These are phyloP conservation scores for Gynandropsis gynandra DNA, from an alignment of 345 rosid species.

Conservation along the genomic window DNA sequence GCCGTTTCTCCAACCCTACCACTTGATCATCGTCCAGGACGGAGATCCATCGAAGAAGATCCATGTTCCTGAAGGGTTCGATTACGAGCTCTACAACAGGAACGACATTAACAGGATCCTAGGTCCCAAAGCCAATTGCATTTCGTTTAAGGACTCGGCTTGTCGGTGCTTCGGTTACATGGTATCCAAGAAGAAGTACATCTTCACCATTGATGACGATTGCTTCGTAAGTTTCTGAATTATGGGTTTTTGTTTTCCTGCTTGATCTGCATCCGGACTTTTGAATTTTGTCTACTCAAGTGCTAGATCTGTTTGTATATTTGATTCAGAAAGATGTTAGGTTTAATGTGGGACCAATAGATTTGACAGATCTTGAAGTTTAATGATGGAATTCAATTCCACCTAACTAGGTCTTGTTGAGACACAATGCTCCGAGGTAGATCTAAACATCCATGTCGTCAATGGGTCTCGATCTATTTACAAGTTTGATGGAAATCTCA, in stretches of 20 bases:
- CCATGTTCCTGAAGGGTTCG: constrained; percentile 81
- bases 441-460: constrained; percentile 9
- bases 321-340: constrained; percentile 7
- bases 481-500: not conserved
- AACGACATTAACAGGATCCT: constrained; percentile 79
- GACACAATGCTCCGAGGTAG: not conserved
- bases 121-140: constrained; percentile 92
- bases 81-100: constrained; percentile 86
- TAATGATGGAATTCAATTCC: not conserved
- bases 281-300: not conserved
- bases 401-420: not conserved
- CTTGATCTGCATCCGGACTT: not conserved
- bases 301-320: constrained; percentile 11
- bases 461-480: constrained; percentile 12
- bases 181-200: constrained; percentile 97
- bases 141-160: constrained; percentile 94
- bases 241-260: constrained; percentile 4
- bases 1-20: constrained; percentile 91
- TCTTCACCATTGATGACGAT: constrained; percentile 94
- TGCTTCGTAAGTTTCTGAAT: constrained; percentile 61
- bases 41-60: constrained; percentile 87
- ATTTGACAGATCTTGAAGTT: constrained; percentile 12
- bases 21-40: constrained; percentile 90
- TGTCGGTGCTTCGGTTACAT: constrained; percentile 97
- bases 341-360: constrained; percentile 1